Evolutionary conservation across 768 basidiomycete genomes (phyloP).

Genomic region (Tricholoma hemisulphureum): DNA sequence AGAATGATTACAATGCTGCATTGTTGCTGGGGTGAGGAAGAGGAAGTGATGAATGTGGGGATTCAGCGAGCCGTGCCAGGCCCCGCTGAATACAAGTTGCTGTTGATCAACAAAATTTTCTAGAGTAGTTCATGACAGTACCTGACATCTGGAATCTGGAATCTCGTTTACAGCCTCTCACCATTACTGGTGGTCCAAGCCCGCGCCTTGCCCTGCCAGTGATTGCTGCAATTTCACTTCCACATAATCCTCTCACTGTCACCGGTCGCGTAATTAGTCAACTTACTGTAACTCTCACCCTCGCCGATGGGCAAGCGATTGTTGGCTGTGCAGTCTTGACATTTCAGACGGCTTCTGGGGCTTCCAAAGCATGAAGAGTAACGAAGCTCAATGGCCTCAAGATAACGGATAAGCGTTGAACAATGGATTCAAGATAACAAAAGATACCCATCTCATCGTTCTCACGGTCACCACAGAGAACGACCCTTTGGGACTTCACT

Average conservation of each 20-base stretch:
- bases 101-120: not conserved
- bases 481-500: not conserved
- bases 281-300: not conserved
- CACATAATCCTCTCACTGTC: not conserved
- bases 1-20: not conserved
- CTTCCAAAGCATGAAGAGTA: not conserved
- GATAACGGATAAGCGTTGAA: not conserved
- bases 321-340: not conserved
- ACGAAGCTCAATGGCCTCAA: not conserved
- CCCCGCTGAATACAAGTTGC: not conserved
- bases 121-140: not conserved
- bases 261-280: not conserved
- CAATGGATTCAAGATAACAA: not conserved
- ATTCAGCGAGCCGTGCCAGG: not conserved
- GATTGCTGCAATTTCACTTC: too few species aligned
- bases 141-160: not conserved
- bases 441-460: not conserved
- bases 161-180: too few species aligned
- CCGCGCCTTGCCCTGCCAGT: too few species aligned
- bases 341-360: not conserved
- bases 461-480: not conserved
- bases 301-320: not conserved
- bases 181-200: too few species aligned
- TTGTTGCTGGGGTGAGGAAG: not conserved
- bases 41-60: not conserved